Evolutionary conservation across 2,329 filamentous ascomycete genomes (phyloP).

Genomic region (Thelonectria discophora): DNA sequence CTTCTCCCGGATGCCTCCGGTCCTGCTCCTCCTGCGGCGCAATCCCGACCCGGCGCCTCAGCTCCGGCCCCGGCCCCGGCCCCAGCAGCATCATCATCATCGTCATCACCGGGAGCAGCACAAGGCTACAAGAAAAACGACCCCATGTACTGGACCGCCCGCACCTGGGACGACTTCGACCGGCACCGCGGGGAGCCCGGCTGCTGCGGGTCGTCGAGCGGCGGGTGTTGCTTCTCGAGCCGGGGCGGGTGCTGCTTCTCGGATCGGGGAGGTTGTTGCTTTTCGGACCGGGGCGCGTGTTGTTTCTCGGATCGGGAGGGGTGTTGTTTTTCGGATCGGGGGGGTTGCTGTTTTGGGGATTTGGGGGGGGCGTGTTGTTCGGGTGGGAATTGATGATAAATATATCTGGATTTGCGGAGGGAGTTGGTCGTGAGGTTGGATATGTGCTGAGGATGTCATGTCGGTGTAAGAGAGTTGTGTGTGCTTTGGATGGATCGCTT

Average conservation of each 20-base stretch:
- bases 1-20: not conserved
- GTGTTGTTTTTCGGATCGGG: slow-evolving; percentile 20
- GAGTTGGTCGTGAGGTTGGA: not conserved
- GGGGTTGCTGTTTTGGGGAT: slow-evolving; percentile 13
- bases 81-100: no score
- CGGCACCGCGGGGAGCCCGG: slow-evolving; percentile 6
- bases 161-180: slow-evolving; percentile 7
- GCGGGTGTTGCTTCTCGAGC: slow-evolving; percentile 23
- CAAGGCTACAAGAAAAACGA: slow-evolving; percentile 13
- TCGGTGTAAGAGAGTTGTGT: no score
- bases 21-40: not conserved
- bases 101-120: not conserved
- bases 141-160: slow-evolving; percentile 20
- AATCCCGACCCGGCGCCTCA: not conserved
- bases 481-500: not conserved
- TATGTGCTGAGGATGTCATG: no score
- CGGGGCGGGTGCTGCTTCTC: slow-evolving; percentile 21
- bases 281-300: slow-evolving; percentile 19
- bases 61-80: no score
- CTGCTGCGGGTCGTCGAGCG: slow-evolving; percentile 23
- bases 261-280: slow-evolving; percentile 17
- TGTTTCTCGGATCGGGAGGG: slow-evolving; percentile 21
- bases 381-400: not conserved
- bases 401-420: not conserved
- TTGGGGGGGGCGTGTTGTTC: slow-evolving; percentile 14